Conservation (phyloP, 306 rosid species). For the Crotalaria pallida region DNA sequence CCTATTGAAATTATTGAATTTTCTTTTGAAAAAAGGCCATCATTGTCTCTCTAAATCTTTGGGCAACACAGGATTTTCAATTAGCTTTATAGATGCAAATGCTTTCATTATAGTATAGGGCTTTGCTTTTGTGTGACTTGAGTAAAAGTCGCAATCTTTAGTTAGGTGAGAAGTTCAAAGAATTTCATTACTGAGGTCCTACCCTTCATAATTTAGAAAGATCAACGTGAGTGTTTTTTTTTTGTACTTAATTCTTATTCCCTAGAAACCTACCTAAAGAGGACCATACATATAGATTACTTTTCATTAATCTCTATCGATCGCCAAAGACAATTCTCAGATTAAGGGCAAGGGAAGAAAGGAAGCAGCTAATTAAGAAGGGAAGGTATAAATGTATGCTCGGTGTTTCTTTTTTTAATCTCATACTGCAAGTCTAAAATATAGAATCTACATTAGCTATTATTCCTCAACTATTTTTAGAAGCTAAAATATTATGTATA, state of each 20-base stretch:
- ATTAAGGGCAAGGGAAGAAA: background rate
- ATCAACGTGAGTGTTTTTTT: constrained; percentile 15
- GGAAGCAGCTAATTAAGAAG: background rate
- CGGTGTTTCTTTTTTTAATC: too few relatives aligned
- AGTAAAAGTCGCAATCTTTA: constrained; percentile 45
- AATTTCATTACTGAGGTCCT: constrained; percentile 41
- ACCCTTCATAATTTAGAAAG: constrained; percentile 42
- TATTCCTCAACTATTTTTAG: too few relatives aligned
- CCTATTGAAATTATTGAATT: constrained; percentile 49
- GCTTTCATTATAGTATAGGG: constrained; percentile 43
- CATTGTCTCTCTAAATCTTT: constrained; percentile 59
- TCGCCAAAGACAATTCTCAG: constrained; percentile 1
- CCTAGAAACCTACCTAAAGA: constrained; percentile 26
- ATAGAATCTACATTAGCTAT: too few relatives aligned
- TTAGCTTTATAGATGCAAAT: constrained; percentile 61
- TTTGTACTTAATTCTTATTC: constrained; percentile 20
- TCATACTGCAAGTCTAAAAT: background rate
- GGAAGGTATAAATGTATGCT: background rate
- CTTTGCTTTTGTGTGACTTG: constrained; percentile 48
- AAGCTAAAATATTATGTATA: too few relatives aligned
- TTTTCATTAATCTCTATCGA: constrained; percentile 21
- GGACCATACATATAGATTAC: background rate
- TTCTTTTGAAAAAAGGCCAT: constrained; percentile 40
- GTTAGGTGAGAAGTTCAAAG: constrained; percentile 38
- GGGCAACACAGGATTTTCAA: constrained; percentile 71